A percentile compares a stretch with the other conserved stretches of the same genome.
These are phyloP conservation scores for Saccharomycopsis javanensis DNA, from an alignment of 805 yeast species.

Conservation along the genomic window DNA sequence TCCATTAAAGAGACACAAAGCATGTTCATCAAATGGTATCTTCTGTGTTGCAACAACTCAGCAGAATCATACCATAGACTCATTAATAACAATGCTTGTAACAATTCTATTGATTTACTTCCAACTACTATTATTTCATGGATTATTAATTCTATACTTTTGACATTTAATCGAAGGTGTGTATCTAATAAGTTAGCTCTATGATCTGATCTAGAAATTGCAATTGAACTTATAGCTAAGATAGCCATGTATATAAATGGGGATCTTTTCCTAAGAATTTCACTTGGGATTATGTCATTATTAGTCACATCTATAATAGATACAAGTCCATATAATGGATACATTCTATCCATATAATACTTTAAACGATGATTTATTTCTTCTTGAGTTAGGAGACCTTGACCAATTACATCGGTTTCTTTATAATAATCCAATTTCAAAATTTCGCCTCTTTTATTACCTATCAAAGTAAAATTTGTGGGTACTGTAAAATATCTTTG, in stretches of 20 bases:
- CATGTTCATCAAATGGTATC: constrained; percentile 60
- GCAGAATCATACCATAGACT: constrained; percentile 79
- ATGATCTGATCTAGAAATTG: constrained; percentile 25
- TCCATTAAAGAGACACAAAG: constrained; percentile 59
- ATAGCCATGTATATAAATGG: constrained; percentile 60
- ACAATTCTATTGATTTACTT: constrained; percentile 55
- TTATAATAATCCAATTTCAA: constrained; percentile 13
- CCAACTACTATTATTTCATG: constrained; percentile 62
- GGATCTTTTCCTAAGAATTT: constrained; percentile 37
- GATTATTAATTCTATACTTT: constrained; percentile 40
- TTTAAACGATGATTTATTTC: constrained; percentile 51
- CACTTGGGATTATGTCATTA: constrained; percentile 31
- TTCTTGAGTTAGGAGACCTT: constrained; percentile 45
- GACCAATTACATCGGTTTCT: constrained; percentile 41
- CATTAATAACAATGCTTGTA: constrained; percentile 51
- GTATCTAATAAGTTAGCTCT: constrained; percentile 28
- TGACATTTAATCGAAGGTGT: constrained; percentile 41
- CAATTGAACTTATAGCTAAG: constrained; percentile 49
- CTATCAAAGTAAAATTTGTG: constrained; percentile 7
- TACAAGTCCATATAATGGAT: constrained; percentile 47
- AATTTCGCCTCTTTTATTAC: constrained; percentile 6
- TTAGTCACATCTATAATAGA: constrained; percentile 25
- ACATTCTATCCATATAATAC: constrained; percentile 39
- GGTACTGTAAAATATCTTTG: constrained; percentile 7
- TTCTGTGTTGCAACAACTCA: constrained; percentile 68